Evolutionary conservation across 257 asterid genomes (phyloP), one percentile per base, ranked within the genome.

Genomic region (Striga asiatica): DNA sequence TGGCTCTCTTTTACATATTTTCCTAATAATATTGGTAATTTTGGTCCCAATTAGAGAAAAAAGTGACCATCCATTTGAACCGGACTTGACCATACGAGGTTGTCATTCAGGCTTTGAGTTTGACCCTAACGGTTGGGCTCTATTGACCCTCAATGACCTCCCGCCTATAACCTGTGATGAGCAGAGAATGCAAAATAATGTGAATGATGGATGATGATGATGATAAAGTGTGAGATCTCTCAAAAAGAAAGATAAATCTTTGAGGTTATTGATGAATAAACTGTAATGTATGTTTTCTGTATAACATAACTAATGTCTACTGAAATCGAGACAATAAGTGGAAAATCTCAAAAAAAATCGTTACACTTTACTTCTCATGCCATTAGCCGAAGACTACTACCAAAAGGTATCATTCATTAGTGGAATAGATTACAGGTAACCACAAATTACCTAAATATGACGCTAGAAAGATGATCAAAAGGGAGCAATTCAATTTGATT

Each of bases 61-160:
- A 2, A 32, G 39, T 32, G 39, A 32, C 9, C 8, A 32, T 3
- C 8, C 11, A 1, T 1, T 2, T 12, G 11, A 8, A 4, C 74
- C 32, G 50, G 84, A 65, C 57, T 83, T 82, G 64, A 27, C 73
- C 48, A 54, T 75, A 23, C 81, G 78, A 55, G 88, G 79, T 19
- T 81, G 35, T n/a, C 86, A 86, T 56, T 78, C 94, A 16, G 94
- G 84, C 10, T 68, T 76, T n/a, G n/a, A n/a, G n/a, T n/a, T n/a
- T 46, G 88, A 52, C 68, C 97, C 99, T 72, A 66, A 79, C 24
- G 85, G 94, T 31, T 89, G 71, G 29, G 97, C 96, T 75, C 73
- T 88, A 77, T 75, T 92, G 24, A 92, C 99, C 13, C 77, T 76
- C 65, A 92, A 75, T 55, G 66, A 25, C 54, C 99, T 76, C 42